phyloP scores from a whole-genome alignment of 2,329 filamentous ascomycete species.

The Rutstroemia sp. region DNA sequence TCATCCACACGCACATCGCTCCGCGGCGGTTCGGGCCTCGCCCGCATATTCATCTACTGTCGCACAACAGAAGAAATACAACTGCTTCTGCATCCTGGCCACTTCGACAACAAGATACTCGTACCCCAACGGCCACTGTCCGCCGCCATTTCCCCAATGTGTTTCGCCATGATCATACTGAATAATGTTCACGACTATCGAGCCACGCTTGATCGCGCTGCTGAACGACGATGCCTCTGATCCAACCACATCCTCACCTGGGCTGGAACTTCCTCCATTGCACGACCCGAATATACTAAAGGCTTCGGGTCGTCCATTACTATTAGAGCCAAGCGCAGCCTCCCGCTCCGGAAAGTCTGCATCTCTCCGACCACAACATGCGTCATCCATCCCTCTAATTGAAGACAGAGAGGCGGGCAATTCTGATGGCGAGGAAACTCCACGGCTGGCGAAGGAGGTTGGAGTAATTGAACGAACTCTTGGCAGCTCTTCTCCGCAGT shows the following conservation, averaged over 20 bases:
- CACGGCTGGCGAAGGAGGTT: not conserved
- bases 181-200: constrained; percentile 42
- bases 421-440: constrained; percentile 12
- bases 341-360: constrained; percentile 20
- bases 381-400: constrained; percentile 10
- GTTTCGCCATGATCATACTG: constrained; percentile 8
- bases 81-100: no score
- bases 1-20: no score
- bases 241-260: constrained; percentile 26
- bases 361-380: constrained; percentile 15
- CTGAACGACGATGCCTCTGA: constrained; percentile 48
- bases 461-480: constrained; percentile 16
- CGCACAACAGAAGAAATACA: no score
- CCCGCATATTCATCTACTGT: no score
- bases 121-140: no score
- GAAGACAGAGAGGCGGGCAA: constrained; percentile 28
- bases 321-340: constrained; percentile 44
- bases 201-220: constrained; percentile 59
- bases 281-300: constrained; percentile 40
- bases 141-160: not conserved
- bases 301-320: constrained; percentile 36
- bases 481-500: constrained; percentile 29
- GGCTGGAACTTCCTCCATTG: constrained; percentile 47
- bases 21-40: no score
- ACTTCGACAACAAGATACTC: no score